Evolutionary conservation across 2,329 filamentous ascomycete genomes (phyloP).

Genomic region (Botryotinia calthae): DNA sequence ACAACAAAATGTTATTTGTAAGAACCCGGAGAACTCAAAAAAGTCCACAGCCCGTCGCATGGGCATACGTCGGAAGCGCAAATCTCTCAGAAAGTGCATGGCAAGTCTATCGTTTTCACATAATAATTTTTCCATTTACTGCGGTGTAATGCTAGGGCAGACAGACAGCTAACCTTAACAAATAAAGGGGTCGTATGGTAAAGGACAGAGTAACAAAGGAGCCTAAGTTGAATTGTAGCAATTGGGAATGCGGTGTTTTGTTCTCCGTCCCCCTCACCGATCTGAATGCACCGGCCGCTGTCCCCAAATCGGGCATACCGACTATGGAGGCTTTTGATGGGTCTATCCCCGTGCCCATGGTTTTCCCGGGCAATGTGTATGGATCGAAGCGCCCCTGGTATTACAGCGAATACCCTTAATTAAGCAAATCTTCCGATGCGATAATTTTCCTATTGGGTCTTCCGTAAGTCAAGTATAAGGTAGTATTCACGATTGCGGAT

Average conservation of each 20-base stretch:
- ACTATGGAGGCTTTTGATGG: constrained; percentile 49
- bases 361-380: constrained; percentile 51
- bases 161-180: constrained; percentile 4
- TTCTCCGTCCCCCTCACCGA: constrained; percentile 44
- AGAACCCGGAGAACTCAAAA: constrained; percentile 31
- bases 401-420: constrained; percentile 24
- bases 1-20: constrained; percentile 74
- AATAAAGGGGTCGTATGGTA: constrained; percentile 69
- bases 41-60: constrained; percentile 48
- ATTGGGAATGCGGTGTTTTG: constrained; percentile 94
- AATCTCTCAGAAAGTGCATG: constrained; percentile 94
- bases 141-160: not conserved
- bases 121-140: not conserved
- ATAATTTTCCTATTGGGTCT: constrained; percentile 11
- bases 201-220: constrained; percentile 65
- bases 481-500: not conserved
- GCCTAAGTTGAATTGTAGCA: constrained; percentile 77
- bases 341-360: constrained; percentile 62
- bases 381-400: constrained; percentile 36
- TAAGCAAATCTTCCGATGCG: constrained; percentile 9
- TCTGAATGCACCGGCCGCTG: not conserved
- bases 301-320: constrained; percentile 22
- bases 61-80: constrained; percentile 85
- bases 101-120: constrained; percentile 48
- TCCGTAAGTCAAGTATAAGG: not conserved